These are phyloP conservation scores for Alternaria brassicicola DNA, from an alignment of 2,329 filamentous ascomycete genomes.

Conservation along the genomic window DNA sequence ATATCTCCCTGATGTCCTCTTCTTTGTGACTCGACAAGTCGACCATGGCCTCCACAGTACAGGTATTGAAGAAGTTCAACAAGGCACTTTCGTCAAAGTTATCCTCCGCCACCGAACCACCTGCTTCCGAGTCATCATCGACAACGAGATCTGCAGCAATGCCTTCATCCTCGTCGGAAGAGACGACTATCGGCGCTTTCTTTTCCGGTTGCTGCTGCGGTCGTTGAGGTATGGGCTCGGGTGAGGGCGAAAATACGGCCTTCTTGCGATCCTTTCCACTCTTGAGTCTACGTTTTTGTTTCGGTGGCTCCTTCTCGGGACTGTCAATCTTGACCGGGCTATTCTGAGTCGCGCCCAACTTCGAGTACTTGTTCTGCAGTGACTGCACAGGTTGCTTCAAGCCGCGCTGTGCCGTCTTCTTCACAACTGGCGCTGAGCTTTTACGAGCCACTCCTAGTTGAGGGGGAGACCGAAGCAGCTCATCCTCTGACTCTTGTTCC, in stretches of 20 bases:
- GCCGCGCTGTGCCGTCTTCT: conserved; percentile 60
- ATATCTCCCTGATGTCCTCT: conserved; percentile 70
- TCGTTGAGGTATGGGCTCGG: conserved; percentile 20
- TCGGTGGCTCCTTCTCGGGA: conserved; percentile 28
- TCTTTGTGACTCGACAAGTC: conserved; percentile 80
- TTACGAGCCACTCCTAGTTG: conserved; percentile 29
- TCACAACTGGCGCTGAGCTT: conserved; percentile 37
- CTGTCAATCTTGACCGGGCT: conserved; percentile 22
- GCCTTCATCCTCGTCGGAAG: conserved; percentile 43
- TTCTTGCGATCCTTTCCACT: conserved; percentile 50
- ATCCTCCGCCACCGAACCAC: conserved; percentile 35
- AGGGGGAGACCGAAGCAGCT: conserved; percentile 38
- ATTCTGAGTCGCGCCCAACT: conserved; percentile 25
- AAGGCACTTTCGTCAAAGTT: conserved; percentile 61
- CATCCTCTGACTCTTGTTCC: conserved; percentile 41
- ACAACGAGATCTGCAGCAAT: conserved; percentile 44
- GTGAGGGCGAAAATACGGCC: conserved; percentile 37
- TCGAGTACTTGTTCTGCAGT: conserved; percentile 63
- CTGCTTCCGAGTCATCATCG: conserved; percentile 55
- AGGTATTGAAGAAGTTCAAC: conserved; percentile 82
- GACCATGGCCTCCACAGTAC: conserved; percentile 74
- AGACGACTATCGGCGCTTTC: conserved; percentile 22
- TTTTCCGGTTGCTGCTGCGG: conserved; percentile 26
- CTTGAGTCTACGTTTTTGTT: conserved; percentile 53
- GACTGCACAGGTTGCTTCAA: conserved; percentile 61